Percentiles rank a stretch among this genome's conserved stretches.
phyloP scores from a whole-genome alignment of 1,139 yeast genomes.

The Saccharomyces hybrid region DNA sequence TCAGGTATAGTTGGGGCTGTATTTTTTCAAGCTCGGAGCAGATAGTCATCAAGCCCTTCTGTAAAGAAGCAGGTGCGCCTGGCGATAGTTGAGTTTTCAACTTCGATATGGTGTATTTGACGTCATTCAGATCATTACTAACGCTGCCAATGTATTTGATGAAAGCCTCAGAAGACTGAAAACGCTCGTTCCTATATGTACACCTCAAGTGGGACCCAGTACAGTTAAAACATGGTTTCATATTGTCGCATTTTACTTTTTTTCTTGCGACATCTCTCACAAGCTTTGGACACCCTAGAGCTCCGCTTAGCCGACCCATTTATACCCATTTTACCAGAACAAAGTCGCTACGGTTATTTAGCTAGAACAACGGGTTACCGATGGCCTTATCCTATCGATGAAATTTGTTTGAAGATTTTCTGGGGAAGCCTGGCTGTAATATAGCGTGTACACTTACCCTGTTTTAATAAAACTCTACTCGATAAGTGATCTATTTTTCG shows the following conservation, averaged over 20 bases:
- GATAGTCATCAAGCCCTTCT: background rate
- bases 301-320: no score
- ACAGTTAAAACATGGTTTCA: conserved; percentile 12
- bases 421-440: no score
- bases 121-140: conserved; percentile 1
- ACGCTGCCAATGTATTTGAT: background rate
- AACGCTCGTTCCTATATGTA: background rate
- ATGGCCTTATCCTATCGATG: no score
- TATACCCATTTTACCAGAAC: no score
- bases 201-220: conserved; percentile 6
- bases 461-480: no score
- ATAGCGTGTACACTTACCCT: no score
- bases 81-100: background rate
- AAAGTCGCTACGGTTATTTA: no score
- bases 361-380: no score
- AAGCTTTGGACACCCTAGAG: no score
- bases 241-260: conserved; percentile 14
- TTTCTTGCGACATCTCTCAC: conserved; percentile 12
- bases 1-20: conserved; percentile 3
- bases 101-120: background rate
- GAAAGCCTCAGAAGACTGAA: background rate
- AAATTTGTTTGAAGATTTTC: no score
- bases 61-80: background rate
- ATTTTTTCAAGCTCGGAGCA: conserved; percentile 1
- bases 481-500: no score